phyloP scores from a whole-genome alignment of 2,329 filamentous ascomycete genomes.

The Dendryphion nanum region DNA sequence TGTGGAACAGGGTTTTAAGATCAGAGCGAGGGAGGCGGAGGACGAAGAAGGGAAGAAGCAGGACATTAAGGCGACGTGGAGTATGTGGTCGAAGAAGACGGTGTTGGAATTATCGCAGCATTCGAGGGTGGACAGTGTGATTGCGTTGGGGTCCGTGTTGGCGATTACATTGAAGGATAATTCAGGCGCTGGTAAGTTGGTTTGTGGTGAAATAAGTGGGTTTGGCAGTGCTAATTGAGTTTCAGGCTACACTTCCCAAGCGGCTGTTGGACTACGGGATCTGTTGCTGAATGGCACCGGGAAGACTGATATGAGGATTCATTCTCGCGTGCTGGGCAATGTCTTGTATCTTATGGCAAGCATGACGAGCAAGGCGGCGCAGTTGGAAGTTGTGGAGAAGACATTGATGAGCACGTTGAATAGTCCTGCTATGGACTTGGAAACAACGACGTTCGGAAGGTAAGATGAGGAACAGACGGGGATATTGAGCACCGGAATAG shows the following conservation, averaged over 20 bases:
- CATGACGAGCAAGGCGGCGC: conserved; percentile 20
- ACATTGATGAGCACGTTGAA: not conserved
- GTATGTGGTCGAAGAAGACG: conserved; percentile 66
- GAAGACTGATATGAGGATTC: conserved; percentile 46
- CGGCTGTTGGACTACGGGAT: conserved; percentile 53
- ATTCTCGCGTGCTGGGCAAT: conserved; percentile 61
- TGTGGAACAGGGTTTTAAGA: not conserved
- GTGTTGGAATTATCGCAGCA: conserved; percentile 59
- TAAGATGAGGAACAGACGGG: not conserved
- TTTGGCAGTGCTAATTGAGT: conserved; percentile 1
- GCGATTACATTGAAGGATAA: conserved; percentile 60
- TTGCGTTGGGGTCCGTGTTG: conserved; percentile 73
- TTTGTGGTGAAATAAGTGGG: conserved; percentile 1
- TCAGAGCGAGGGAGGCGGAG: not conserved
- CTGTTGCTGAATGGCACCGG: conserved; percentile 42
- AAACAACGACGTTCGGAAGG: too few relatives aligned
- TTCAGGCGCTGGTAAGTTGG: conserved; percentile 42
- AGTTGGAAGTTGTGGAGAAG: conserved; percentile 18
- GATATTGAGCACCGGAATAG: too few relatives aligned
- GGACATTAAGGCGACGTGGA: conserved; percentile 60
- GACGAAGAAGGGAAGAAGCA: conserved; percentile 1
- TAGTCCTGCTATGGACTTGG: too few relatives aligned
- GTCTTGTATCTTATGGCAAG: conserved; percentile 63
- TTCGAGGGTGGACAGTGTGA: conserved; percentile 60
- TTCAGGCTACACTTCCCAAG: conserved; percentile 60